Evolutionary conservation across 2,329 filamentous ascomycete species (phyloP).

Genomic region (Dactylellina haptotyla): DNA sequence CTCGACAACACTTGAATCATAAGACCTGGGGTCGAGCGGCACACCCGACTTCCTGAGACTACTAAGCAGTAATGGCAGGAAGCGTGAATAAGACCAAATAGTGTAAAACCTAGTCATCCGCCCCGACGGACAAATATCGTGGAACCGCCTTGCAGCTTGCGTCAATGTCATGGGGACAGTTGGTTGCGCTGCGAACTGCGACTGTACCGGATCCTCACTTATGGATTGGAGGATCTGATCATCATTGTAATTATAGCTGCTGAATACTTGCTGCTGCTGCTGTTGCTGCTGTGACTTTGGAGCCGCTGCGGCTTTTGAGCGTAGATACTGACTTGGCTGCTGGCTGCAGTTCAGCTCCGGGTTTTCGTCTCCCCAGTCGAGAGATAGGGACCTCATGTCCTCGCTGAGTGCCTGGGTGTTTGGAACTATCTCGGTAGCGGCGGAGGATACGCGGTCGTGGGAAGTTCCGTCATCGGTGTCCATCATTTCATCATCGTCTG

Average conservation of each 20-base stretch:
- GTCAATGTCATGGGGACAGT: slow-evolving; percentile 84
- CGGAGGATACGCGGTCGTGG: slow-evolving; percentile 15
- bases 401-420: slow-evolving; percentile 46
- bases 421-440: slow-evolving; percentile 31
- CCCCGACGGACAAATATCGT: slow-evolving; percentile 88
- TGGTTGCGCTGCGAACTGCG: slow-evolving; percentile 83
- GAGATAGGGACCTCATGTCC: slow-evolving; percentile 44
- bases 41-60: slow-evolving; percentile 87
- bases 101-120: slow-evolving; percentile 93
- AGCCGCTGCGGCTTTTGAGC: slow-evolving; percentile 60
- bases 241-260: slow-evolving; percentile 54
- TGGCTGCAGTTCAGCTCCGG: slow-evolving; percentile 47
- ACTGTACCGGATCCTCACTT: slow-evolving; percentile 62
- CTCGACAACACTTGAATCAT: slow-evolving; percentile 27
- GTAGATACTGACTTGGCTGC: slow-evolving; percentile 88
- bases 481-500: slow-evolving; percentile 60
- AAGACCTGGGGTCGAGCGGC: slow-evolving; percentile 61
- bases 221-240: slow-evolving; percentile 45
- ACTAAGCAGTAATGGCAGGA: slow-evolving; percentile 81
- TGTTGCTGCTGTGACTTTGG: slow-evolving; percentile 74
- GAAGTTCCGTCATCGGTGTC: slow-evolving; percentile 10
- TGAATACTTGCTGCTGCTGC: slow-evolving; percentile 52
- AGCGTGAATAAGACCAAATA: slow-evolving; percentile 75
- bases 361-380: slow-evolving; percentile 42
- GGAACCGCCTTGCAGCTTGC: slow-evolving; percentile 86